phyloP scores from a whole-genome alignment of 2,329 filamentous ascomycete genomes.

The Ascocoryne sarcoides region DNA sequence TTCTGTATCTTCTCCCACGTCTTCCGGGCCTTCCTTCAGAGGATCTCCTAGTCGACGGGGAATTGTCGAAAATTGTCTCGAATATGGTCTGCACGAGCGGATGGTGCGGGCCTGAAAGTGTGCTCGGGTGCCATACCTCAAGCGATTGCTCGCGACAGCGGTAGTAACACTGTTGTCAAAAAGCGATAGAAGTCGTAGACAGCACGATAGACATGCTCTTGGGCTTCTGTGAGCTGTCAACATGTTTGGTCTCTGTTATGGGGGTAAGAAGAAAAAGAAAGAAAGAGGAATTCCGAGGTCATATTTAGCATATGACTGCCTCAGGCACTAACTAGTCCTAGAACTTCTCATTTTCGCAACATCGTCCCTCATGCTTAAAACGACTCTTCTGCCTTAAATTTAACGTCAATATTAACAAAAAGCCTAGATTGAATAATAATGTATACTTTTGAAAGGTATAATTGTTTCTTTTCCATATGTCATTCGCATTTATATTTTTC shows the following conservation, averaged over 20 bases:
- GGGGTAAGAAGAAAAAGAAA: too few species aligned
- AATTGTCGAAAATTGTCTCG: slow-evolving; percentile 16
- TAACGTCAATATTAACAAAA: too few species aligned
- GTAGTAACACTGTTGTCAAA: slow-evolving; percentile 29
- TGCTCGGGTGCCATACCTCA: slow-evolving; percentile 12
- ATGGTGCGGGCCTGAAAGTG: slow-evolving; percentile 6
- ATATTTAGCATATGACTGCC: too few species aligned
- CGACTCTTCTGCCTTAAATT: too few species aligned
- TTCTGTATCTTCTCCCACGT: slow-evolving; percentile 39
- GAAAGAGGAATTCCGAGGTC: too few species aligned
- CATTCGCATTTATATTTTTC: too few species aligned
- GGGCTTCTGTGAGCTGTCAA: slow-evolving; percentile 23
- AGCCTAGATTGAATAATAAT: too few species aligned
- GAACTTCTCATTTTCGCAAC: too few species aligned
- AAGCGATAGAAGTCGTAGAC: slow-evolving; percentile 27
- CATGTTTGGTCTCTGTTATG: slow-evolving; percentile 22
- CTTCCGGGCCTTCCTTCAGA: neutral
- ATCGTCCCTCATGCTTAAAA: too few species aligned
- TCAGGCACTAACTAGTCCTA: too few species aligned
- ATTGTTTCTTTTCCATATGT: too few species aligned
- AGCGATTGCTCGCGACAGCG: slow-evolving; percentile 6
- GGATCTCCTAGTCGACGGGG: neutral
- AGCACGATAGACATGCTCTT: slow-evolving; percentile 28
- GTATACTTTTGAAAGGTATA: too few species aligned
- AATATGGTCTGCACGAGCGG: slow-evolving; percentile 6